phyloP scores from a whole-genome alignment of 140 eudicot species.

The Erigeron philadelphicus region DNA sequence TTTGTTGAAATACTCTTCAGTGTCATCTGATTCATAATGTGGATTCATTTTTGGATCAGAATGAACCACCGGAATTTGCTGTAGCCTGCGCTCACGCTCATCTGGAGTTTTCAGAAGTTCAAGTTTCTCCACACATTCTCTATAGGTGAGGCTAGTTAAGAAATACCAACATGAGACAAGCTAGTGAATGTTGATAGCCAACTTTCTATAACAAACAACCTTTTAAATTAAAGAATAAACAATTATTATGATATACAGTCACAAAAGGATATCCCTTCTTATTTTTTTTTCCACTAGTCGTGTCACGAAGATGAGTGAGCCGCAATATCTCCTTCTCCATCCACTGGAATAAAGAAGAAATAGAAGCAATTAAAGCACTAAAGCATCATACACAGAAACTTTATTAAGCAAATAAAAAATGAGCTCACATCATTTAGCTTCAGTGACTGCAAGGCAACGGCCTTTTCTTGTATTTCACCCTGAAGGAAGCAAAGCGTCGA shows the following conservation, averaged over 20 bases:
- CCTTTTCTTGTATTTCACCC: conserved; percentile 88
- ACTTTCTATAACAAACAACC: conserved; percentile 6
- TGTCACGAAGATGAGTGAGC: conserved; percentile 69
- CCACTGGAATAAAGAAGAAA: conserved; percentile 39
- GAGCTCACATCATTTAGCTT: conserved; percentile 68
- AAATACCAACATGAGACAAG: conserved; percentile 13
- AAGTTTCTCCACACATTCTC: conserved; percentile 69
- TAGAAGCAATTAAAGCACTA: conserved; percentile 17
- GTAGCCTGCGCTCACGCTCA: conserved; percentile 65
- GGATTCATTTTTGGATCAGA: conserved; percentile 94
- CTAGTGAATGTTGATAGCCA: neutral
- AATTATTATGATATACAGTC: neutral
- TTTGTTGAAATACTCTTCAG: conserved; percentile 38
- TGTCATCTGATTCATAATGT: conserved; percentile 68
- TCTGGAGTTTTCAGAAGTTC: conserved; percentile 76
- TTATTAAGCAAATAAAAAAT: conserved; percentile 8
- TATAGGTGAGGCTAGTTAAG: conserved; percentile 70
- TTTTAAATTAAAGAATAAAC: neutral
- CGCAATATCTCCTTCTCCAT: conserved; percentile 63
- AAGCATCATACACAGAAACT: conserved; percentile 6
- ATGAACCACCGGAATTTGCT: conserved; percentile 60
- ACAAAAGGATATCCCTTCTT: conserved; percentile 83
- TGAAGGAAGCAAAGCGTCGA: conserved; percentile 29
- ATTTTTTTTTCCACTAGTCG: conserved; percentile 74
- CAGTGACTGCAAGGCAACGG: conserved; percentile 63